Evolutionary conservation across 345 rosid genomes (phyloP).

Genomic region (Eucalyptus melliodora): DNA sequence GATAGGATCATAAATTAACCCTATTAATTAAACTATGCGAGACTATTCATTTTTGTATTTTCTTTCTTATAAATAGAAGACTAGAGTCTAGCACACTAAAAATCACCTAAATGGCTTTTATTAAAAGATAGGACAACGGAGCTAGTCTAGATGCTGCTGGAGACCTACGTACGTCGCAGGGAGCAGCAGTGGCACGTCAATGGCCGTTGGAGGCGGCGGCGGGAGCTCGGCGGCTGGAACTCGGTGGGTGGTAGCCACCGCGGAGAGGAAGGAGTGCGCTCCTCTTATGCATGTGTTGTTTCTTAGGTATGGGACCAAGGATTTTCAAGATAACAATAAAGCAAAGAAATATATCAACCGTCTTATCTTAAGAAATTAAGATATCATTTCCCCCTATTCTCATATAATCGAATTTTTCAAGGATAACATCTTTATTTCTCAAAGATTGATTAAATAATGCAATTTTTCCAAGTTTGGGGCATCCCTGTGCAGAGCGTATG

Average conservation of each 20-base stretch:
- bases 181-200: not conserved
- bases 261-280: not conserved
- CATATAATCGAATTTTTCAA: not conserved
- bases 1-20: not conserved
- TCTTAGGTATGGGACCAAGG: not conserved
- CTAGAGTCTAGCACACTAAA: not conserved
- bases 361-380: not conserved
- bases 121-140: not conserved
- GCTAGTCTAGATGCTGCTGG: not conserved
- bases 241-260: not conserved
- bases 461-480: not conserved
- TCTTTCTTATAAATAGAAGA: not conserved
- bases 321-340: not conserved
- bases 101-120: not conserved
- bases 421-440: not conserved
- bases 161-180: not conserved
- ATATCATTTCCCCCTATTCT: not conserved
- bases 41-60: not conserved
- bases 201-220: not conserved
- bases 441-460: not conserved
- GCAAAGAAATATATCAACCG: not conserved
- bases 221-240: not conserved
- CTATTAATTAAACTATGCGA: not conserved
- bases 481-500: not conserved
- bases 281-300: not conserved